These are phyloP conservation scores for Prunus armeniaca DNA, from an alignment of 306 rosid genomes.

Conservation along the genomic window DNA sequence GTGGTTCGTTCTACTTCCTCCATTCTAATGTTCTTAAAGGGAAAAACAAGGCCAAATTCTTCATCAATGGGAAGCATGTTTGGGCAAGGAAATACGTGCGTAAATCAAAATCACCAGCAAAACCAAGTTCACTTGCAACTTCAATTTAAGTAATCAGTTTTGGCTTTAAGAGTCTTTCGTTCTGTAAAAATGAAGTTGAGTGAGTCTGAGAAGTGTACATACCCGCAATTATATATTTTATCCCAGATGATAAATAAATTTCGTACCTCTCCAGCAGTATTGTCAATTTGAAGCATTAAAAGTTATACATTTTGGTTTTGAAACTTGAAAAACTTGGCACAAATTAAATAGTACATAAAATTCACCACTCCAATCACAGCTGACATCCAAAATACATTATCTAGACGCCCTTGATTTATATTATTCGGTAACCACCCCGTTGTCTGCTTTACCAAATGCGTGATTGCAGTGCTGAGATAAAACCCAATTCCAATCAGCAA, in stretches of 20 bases:
- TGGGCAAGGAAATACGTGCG: constrained; percentile 58
- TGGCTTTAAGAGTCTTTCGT: neutral
- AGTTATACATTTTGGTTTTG: constrained; percentile 13
- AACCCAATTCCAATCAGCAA: constrained; percentile 27
- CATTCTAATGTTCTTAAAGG: constrained; percentile 32
- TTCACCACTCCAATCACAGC: constrained; percentile 13
- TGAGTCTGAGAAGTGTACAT: no score
- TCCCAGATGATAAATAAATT: neutral
- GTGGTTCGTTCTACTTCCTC: constrained; percentile 29
- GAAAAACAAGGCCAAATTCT: constrained; percentile 33
- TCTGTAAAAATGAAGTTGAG: no score
- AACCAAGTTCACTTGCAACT: neutral
- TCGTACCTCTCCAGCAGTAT: neutral
- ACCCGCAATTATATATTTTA: neutral
- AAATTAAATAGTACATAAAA: constrained; percentile 23
- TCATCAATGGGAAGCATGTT: constrained; percentile 64
- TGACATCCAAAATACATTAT: constrained; percentile 27
- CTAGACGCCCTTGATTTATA: constrained; percentile 30
- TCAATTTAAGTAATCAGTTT: neutral
- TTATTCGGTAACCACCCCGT: constrained; percentile 30
- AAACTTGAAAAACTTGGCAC: constrained; percentile 21
- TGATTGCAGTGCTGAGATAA: constrained; percentile 20
- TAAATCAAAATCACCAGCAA: neutral
- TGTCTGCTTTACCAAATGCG: neutral
- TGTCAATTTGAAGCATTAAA: neutral